Evolutionary conservation across 2,329 filamentous ascomycete genomes (phyloP).

Genomic region (Sphaerulina vaccinii): DNA sequence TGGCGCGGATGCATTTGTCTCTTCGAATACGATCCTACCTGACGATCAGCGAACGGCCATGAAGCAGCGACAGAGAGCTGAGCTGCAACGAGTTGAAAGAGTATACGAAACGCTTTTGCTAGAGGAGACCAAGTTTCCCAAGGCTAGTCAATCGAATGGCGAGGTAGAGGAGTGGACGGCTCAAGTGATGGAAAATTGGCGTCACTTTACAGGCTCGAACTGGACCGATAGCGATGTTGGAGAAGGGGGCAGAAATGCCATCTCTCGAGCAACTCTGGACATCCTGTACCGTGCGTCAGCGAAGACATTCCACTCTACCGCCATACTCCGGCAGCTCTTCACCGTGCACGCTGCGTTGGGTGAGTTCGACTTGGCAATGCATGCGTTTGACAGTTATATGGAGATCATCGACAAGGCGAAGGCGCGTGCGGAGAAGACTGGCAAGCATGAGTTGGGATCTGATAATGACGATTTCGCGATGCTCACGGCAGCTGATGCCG

Average conservation of each 20-base stretch:
- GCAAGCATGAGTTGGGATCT: slow-evolving; percentile 66
- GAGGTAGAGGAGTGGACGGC: slow-evolving; percentile 82
- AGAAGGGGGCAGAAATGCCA: slow-evolving; percentile 71
- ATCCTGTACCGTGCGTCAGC: slow-evolving; percentile 86
- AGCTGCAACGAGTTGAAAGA: slow-evolving; percentile 75
- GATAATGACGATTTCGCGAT: slow-evolving; percentile 77
- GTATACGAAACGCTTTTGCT: slow-evolving; percentile 78
- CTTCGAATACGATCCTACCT: slow-evolving; percentile 29
- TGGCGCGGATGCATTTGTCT: slow-evolving; percentile 43
- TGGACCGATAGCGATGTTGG: slow-evolving; percentile 83
- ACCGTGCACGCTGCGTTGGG: slow-evolving; percentile 81
- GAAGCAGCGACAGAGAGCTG: slow-evolving; percentile 59
- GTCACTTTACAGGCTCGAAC: slow-evolving; percentile 70
- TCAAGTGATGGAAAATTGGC: slow-evolving; percentile 81
- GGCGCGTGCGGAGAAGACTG: slow-evolving; percentile 73
- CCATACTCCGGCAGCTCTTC: slow-evolving; percentile 82
- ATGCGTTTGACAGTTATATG: slow-evolving; percentile 87
- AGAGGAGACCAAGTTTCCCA: slow-evolving; percentile 77
- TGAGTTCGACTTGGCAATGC: slow-evolving; percentile 88
- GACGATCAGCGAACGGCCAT: slow-evolving; percentile 30
- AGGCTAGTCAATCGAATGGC: slow-evolving; percentile 72
- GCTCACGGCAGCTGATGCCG: slow-evolving; percentile 74
- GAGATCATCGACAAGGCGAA: slow-evolving; percentile 84
- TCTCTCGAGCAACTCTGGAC: slow-evolving; percentile 75
- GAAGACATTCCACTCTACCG: slow-evolving; percentile 92